Evolutionary conservation across 805 yeast species (phyloP), one percentile per base, ranked within the genome.

Genomic region (Sungouiozyma intestinalis): DNA sequence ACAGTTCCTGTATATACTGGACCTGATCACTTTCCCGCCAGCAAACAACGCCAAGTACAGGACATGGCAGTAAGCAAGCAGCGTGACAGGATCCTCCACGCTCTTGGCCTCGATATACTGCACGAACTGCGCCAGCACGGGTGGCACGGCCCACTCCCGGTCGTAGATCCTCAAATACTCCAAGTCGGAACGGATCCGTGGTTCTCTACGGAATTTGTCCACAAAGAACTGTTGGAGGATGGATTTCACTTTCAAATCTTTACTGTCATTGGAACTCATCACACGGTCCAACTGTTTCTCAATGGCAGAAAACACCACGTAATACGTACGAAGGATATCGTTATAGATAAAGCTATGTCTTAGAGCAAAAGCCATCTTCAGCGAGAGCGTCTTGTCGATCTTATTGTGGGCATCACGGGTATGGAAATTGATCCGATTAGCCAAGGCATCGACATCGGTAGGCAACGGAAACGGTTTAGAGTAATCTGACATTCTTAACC

Each of bases 41-140:
- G 94, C 94, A 65, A 85, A 85, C 40, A 85, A 70, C 0, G 92
- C 94, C 55, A 85, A 65, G 62, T 85, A 85, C 76, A 85, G 72
- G 38, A 83, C 92, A 58, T 85, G 95, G 66, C 85, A 76, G 60
- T 85, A 85, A 4, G 94, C 92, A 38, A 85, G 66, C 32, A 85
- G 61, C 16, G 83, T 61, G 50, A 81, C 75, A 6, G 95, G 94
- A 54, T 80, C 79, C 36, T 72, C 77, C 35, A 55, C 55, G 31
- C 81, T 72, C 7, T 69, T 70, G 38, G 63, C 57, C 33, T 67
- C 63, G 43, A 85, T 81, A 56, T 81, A 86, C 33, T 78, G 59
- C 24, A 70, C 71, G 52, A 80, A 82, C 32, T 65, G 76, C 35
- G 76, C 74, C 60, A 84, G 86, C 46, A 72, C 72, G 1, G 74